phyloP scores from a whole-genome alignment of 805 yeast species.

The Pichia eremophila region DNA sequence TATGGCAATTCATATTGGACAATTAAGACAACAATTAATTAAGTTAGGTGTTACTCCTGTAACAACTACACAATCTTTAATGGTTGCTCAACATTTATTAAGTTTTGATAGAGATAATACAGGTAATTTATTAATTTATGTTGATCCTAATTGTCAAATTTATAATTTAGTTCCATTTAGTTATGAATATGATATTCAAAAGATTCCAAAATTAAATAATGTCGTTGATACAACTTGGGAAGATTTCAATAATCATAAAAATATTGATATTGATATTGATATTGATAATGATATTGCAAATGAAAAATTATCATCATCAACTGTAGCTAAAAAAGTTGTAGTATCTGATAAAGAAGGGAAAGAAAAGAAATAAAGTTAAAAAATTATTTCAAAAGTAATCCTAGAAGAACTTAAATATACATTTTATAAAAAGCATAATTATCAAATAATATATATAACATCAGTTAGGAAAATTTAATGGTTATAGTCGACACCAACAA shows the following conservation, averaged over 20 bases:
- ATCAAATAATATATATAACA: no score
- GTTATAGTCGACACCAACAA: no score
- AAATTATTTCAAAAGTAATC: no score
- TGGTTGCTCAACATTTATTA: conserved; percentile 7
- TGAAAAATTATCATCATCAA: neutral
- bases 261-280: neutral
- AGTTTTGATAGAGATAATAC: conserved; percentile 10
- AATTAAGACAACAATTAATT: conserved; percentile 12
- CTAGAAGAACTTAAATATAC: no score
- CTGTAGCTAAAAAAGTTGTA: neutral
- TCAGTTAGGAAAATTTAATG: no score
- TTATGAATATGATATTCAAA: conserved; percentile 12
- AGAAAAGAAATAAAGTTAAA: neutral
- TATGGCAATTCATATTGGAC: conserved; percentile 18
- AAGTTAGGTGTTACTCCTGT: conserved; percentile 12
- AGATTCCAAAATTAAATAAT: conserved; percentile 1
- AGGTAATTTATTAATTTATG: conserved; percentile 11
- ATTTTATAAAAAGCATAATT: no score
- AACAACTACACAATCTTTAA: conserved; percentile 9
- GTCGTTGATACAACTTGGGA: conserved; percentile 1
- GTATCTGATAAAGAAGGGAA: neutral
- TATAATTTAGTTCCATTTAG: conserved; percentile 13
- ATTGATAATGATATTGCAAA: neutral
- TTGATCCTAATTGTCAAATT: conserved; percentile 8
- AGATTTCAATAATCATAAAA: neutral